Base-by-base conservation (phyloP, 176 grass and related monocot species). In the Carex cristatella region DNA sequence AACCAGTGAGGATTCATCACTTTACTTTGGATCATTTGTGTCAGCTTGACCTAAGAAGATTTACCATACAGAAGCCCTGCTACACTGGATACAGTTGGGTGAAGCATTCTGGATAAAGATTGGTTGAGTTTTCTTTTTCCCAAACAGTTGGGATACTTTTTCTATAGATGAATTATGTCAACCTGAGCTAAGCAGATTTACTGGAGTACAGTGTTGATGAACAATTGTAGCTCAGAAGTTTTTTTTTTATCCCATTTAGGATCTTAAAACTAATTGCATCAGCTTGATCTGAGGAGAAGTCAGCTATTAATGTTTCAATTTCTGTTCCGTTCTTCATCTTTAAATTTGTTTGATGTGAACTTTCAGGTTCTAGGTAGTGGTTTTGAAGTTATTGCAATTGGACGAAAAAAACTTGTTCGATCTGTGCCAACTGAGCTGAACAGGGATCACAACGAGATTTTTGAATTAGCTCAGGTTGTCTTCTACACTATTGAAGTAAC, bases 301-400 rank as follows among this genome's bases (percentile, higher is more conserved):
- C 15, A 2, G 12, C 27, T 14, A 57, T 79, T 33, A 28, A 42
- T 84, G 14, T 42, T 28, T 16, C 48, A 73, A 23, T 18, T 54
- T 32, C 81, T 68, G 19, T 72, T 38, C 38, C 49, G 62, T 48
- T 60, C 6, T 70, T 54, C 14, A 38, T 87, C 27, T 51, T 80
- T 4, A 81, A 55, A 63, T 72, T 27, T n/a, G 48, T 89, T 10
- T 68, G 27, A 32, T 93, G 18, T 87, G 65, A 84, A 92, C 31
- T 84, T 87, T 63, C 57, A 98, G 96, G 90, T 90, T 69, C 88
- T 95, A 42, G 93, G 96, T 84, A 98, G 91, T 85, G 93, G 96
- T 61, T 98, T 98, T 95, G 96, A 95, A 98, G 93, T 98, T 68
- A 92, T 98, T 85, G 86, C 88, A 86, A 87, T 98, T 87, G 91